phyloP scores from a whole-genome alignment of 306 rosid genomes.

The Trichosanthes truncata region DNA sequence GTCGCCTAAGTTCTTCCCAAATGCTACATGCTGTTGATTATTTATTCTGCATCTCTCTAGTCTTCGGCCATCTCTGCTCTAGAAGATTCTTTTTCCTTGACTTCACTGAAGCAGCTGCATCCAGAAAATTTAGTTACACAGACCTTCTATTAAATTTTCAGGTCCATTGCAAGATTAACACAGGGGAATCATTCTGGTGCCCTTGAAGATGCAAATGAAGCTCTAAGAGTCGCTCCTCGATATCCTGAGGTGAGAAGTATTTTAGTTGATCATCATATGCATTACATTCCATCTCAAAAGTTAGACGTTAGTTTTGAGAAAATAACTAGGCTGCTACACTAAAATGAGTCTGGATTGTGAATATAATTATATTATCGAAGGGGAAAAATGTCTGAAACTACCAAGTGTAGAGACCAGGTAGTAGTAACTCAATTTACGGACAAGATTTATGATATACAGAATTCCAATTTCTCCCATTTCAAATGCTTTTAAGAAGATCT shows the following conservation, averaged over 20 bases:
- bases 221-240: constrained; percentile 47
- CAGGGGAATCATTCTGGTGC: constrained; percentile 54
- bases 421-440: background rate
- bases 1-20: background rate
- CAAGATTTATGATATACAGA: background rate
- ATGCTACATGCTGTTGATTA: background rate
- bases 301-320: background rate
- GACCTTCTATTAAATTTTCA: constrained; percentile 16
- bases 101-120: background rate
- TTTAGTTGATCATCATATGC: background rate
- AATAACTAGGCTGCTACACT: background rate
- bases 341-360: background rate
- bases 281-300: background rate
- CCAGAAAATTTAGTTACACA: background rate
- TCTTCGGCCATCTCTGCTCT: background rate
- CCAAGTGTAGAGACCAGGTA: background rate
- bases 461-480: background rate
- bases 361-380: background rate
- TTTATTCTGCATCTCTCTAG: background rate
- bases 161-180: constrained; percentile 65
- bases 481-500: background rate
- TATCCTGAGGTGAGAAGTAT: constrained; percentile 52
- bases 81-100: background rate
- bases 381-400: background rate
- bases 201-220: constrained; percentile 61